Percentiles rank a stretch among this genome's conserved stretches.
Conservation (phyloP, 2,329 filamentous ascomycete species). For the Talaromyces verruculosus region DNA sequence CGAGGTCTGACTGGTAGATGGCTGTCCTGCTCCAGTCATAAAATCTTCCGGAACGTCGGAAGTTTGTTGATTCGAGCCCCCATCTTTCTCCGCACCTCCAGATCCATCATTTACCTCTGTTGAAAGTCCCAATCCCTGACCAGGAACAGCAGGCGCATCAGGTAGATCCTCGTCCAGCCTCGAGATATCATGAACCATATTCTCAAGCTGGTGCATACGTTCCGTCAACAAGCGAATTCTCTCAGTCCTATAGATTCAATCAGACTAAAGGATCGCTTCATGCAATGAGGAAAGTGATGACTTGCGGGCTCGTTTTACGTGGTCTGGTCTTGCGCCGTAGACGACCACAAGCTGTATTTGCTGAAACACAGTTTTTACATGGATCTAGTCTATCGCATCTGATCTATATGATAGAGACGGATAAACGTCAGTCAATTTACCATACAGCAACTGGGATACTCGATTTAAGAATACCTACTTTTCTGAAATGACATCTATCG, state of each 20-base stretch:
- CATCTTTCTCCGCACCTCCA: not conserved
- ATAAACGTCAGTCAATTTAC: not conserved
- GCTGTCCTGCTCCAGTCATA: not conserved
- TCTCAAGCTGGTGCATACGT: slow-evolving; percentile 11
- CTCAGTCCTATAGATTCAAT: not conserved
- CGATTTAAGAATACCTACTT: not conserved
- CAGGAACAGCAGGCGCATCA: not conserved
- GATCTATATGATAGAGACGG: slow-evolving; percentile 20
- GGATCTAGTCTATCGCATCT: slow-evolving; percentile 28
- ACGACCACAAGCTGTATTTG: slow-evolving; percentile 27
- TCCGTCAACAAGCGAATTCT: not conserved
- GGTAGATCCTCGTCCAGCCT: not conserved
- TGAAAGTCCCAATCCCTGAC: not conserved
- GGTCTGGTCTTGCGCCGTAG: not conserved
- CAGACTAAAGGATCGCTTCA: not conserved
- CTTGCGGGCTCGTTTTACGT: not conserved
- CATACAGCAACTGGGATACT: not conserved
- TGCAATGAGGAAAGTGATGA: not conserved
- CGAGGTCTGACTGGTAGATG: not conserved
- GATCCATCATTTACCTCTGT: too few species aligned
- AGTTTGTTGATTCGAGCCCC: not conserved
- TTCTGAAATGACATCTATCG: not conserved
- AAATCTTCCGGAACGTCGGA: not conserved
- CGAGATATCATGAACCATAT: not conserved
- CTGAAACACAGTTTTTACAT: slow-evolving; percentile 31